Conservation (phyloP, 1,139 yeast species). For the Lodderomyces margitis region DNA sequence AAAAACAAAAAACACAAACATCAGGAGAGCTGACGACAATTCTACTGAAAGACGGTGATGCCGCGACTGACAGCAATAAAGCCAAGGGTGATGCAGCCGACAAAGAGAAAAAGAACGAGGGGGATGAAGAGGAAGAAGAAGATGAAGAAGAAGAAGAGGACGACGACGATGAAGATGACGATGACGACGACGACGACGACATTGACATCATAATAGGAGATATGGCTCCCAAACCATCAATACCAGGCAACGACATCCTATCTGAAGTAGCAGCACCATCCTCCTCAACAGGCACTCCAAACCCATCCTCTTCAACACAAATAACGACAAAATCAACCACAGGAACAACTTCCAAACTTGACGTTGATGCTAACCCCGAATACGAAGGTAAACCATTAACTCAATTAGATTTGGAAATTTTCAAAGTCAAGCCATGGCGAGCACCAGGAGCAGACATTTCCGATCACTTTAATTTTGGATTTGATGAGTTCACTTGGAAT, state of each 20-base stretch:
- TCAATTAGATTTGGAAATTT: conserved; percentile 73
- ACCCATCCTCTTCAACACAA: conserved; percentile 5
- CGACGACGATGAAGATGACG: conserved; percentile 33
- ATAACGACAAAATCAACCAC: conserved; percentile 12
- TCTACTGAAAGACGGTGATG: conserved; percentile 10
- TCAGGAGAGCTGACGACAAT: conserved; percentile 8
- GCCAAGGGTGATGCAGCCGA: conserved; percentile 13
- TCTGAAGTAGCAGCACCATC: conserved; percentile 48
- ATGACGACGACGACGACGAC: conserved; percentile 36
- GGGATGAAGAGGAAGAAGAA: conserved; percentile 20
- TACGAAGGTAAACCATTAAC: conserved; percentile 83
- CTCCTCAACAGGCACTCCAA: conserved; percentile 16
- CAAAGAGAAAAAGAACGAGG: conserved; percentile 6
- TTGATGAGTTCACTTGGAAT: conserved; percentile 95
- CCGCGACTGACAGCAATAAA: conserved; percentile 11
- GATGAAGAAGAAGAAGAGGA: conserved; percentile 30
- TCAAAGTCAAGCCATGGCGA: conserved; percentile 97
- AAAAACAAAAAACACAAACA: conserved; percentile 11
- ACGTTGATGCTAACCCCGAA: conserved; percentile 75
- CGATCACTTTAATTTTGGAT: conserved; percentile 94
- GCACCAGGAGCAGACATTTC: conserved; percentile 93
- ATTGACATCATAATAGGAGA: conserved; percentile 46
- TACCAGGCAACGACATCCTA: conserved; percentile 23
- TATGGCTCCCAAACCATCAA: conserved; percentile 22
- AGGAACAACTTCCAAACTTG: conserved; percentile 46